A percentile compares a stretch with the other conserved stretches of the same genome.
Conservation (phyloP, 139 green algal species). For the Haematococcus sp. region DNA sequence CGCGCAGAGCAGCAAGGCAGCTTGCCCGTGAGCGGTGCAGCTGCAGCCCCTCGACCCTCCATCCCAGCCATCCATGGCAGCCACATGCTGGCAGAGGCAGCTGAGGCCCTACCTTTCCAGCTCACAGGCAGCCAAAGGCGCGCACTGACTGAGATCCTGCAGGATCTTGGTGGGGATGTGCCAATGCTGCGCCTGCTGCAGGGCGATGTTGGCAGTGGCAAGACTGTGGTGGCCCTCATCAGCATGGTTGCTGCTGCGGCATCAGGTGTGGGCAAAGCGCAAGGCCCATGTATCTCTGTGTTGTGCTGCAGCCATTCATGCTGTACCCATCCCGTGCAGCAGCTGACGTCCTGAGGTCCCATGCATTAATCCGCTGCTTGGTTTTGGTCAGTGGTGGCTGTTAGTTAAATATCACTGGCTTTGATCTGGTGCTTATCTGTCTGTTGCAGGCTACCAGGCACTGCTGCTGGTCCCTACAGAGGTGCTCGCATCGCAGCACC, state of each 20-base stretch:
- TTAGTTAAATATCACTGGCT: too few species aligned
- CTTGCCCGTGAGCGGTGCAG: background rate
- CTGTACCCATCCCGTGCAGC: too few species aligned
- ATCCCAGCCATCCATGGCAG: background rate
- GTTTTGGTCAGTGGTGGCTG: too few species aligned
- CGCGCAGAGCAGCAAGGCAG: conserved; percentile 12
- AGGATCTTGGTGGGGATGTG: conserved; percentile 36
- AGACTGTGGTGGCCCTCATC: conserved; percentile 89
- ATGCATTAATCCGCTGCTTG: too few species aligned
- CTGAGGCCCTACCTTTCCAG: conserved; percentile 37
- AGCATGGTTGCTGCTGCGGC: conserved; percentile 66
- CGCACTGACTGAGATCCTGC: conserved; percentile 52
- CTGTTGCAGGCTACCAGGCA: conserved; percentile 70
- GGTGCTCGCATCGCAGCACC: conserved; percentile 78
- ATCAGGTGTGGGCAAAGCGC: conserved; percentile 22
- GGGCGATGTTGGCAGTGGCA: conserved; percentile 95
- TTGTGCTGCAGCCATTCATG: too few species aligned
- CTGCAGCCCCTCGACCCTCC: background rate
- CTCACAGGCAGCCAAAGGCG: conserved; percentile 51
- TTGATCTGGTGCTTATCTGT: background rate
- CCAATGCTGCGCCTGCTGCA: conserved; percentile 71
- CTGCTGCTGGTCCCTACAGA: conserved; percentile 92
- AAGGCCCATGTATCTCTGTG: too few species aligned
- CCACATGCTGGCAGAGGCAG: background rate
- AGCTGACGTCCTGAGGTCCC: too few species aligned